Evolutionary conservation across 2,329 filamentous ascomycete species (phyloP).

Genomic region (Graphiopsis chlorocephala): DNA sequence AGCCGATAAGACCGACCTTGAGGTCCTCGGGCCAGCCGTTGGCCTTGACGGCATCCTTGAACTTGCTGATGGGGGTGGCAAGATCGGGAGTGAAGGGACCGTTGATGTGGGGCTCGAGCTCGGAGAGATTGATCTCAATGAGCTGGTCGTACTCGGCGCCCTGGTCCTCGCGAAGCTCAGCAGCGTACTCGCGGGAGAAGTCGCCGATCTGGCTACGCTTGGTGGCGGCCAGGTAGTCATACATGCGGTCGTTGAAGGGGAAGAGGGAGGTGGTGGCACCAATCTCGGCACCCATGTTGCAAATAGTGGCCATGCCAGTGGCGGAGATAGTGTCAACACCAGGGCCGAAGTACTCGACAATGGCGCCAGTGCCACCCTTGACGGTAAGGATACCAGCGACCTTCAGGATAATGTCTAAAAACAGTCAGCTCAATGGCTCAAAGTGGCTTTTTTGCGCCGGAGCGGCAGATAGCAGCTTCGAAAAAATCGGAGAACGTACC

Average conservation of each 20-base stretch:
- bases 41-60: slow-evolving; percentile 87
- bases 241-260: slow-evolving; percentile 97
- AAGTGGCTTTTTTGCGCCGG: neutral
- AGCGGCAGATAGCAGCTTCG: neutral
- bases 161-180: slow-evolving; percentile 82
- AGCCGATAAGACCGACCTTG: slow-evolving; percentile 95
- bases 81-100: slow-evolving; percentile 98
- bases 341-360: slow-evolving; percentile 66
- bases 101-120: slow-evolving; percentile 97
- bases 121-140: slow-evolving; percentile 91
- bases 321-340: slow-evolving; percentile 71
- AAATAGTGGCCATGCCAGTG: slow-evolving; percentile 86
- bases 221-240: slow-evolving; percentile 89
- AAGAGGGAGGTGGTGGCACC: slow-evolving; percentile 91
- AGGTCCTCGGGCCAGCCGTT: slow-evolving; percentile 96
- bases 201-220: slow-evolving; percentile 90
- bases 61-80: slow-evolving; percentile 95
- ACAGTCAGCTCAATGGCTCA: neutral
- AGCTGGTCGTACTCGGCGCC: slow-evolving; percentile 93
- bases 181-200: slow-evolving; percentile 78
- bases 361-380: slow-evolving; percentile 93
- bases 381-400: slow-evolving; percentile 95
- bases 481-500: slow-evolving; percentile 52
- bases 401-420: slow-evolving; percentile 87
- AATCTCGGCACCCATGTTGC: slow-evolving; percentile 59